Conservation (phyloP, 306 rosid species). For the Cucumis cinereus region DNA sequence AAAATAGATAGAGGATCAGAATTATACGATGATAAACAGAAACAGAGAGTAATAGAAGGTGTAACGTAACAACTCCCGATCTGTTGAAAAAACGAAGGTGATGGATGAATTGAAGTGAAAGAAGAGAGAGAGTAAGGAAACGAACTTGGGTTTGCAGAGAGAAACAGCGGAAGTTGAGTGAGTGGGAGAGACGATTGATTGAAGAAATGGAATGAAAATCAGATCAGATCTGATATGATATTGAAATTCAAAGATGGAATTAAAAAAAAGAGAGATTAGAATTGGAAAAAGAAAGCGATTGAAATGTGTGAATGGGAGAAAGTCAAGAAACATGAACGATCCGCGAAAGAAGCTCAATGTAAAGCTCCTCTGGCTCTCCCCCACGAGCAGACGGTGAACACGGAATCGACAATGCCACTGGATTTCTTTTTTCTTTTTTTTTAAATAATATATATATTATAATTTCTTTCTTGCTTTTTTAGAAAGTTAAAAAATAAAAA, state of each 20-base stretch:
- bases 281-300: background rate
- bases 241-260: background rate
- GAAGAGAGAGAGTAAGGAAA: background rate
- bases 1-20: background rate
- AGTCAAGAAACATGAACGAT: background rate
- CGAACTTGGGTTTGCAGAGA: background rate
- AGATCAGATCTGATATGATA: background rate
- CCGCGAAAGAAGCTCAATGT: background rate
- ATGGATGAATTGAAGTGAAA: background rate
- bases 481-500: too few relatives aligned
- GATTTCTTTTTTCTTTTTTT: too few relatives aligned
- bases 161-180: background rate
- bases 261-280: background rate
- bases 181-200: background rate
- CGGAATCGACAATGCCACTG: background rate
- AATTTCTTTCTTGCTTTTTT: too few relatives aligned
- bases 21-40: background rate
- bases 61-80: background rate
- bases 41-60: background rate
- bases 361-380: background rate
- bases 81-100: background rate
- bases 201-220: background rate
- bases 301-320: conserved; percentile 3
- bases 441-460: too few relatives aligned
- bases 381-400: conserved; percentile 10